Conservation (phyloP, 176 grass and related monocot species). For the Saccharum officinarum region DNA sequence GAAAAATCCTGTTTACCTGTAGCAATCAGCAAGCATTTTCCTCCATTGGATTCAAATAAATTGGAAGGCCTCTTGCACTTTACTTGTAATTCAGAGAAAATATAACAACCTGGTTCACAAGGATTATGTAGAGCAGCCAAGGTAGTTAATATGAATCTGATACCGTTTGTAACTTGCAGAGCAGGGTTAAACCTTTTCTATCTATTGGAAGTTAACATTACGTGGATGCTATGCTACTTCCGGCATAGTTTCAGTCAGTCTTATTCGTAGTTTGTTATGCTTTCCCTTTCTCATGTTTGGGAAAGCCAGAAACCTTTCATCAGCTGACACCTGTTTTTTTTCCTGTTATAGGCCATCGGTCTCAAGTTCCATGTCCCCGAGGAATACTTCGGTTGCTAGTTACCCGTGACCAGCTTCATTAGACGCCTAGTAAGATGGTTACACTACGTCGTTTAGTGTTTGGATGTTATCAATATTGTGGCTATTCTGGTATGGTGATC, state of each 20-base stretch:
- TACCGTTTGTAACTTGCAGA: background rate
- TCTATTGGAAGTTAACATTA: slow-evolving; percentile 13
- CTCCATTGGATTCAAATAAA: background rate
- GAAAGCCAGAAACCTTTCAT: background rate
- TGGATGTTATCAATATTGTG: background rate
- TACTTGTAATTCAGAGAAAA: slow-evolving; percentile 14
- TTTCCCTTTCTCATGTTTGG: background rate
- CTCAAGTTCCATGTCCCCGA: slow-evolving; percentile 77
- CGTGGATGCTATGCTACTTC: background rate
- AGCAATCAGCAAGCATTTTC: background rate
- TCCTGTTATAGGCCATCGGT: slow-evolving; percentile 59
- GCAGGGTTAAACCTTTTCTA: background rate
- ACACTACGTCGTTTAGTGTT: background rate
- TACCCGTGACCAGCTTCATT: background rate
- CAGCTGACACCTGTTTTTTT: slow-evolving; percentile 16
- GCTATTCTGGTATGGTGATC: background rate
- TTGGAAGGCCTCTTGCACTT: background rate
- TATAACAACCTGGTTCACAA: background rate
- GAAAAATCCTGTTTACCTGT: background rate
- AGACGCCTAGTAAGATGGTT: too few relatives aligned
- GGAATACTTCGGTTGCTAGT: slow-evolving; percentile 55
- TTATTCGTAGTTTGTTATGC: background rate
- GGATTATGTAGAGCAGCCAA: background rate
- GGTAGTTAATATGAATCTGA: background rate
- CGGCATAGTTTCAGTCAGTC: background rate